These are phyloP conservation scores for Trifolium pratense DNA, from an alignment of 306 rosid species.

Conservation along the genomic window DNA sequence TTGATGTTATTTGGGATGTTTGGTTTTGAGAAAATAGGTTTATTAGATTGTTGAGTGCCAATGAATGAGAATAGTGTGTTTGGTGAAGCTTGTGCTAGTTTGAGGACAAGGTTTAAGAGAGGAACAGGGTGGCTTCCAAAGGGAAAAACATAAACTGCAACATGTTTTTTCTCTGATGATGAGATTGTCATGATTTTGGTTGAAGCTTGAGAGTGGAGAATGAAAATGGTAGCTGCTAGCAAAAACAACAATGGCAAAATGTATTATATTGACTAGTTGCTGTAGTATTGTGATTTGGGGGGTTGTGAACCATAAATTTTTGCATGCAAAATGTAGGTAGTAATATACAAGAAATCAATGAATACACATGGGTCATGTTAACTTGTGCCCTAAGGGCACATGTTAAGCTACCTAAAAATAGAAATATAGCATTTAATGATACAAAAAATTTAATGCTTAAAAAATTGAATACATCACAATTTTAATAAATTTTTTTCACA, in stretches of 20 bases:
- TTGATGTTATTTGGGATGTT: conserved; percentile 31
- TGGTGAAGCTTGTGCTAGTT: conserved; percentile 45
- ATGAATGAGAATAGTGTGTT: conserved; percentile 48
- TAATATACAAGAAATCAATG: too few relatives aligned
- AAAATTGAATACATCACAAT: too few relatives aligned
- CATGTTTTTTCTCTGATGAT: conserved; percentile 23
- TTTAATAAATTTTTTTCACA: too few relatives aligned
- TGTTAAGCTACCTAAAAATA: too few relatives aligned
- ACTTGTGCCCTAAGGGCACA: too few relatives aligned
- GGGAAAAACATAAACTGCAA: conserved; percentile 52
- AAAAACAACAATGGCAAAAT: background rate
- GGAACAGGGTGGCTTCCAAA: conserved; percentile 47
- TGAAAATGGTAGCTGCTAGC: background rate
- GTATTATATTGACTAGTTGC: too few relatives aligned
- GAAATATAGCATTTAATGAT: too few relatives aligned
- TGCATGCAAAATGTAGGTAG: too few relatives aligned
- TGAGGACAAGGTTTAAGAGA: conserved; percentile 42
- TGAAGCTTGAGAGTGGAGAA: background rate
- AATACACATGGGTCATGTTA: too few relatives aligned
- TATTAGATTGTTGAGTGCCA: background rate
- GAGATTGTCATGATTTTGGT: background rate
- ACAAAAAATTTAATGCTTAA: too few relatives aligned
- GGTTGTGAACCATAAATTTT: too few relatives aligned
- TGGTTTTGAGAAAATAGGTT: conserved; percentile 39
- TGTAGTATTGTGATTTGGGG: too few relatives aligned